Base-by-base conservation (phyloP, 805 yeast genomes). In the Saccharomycopsis microspora region DNA sequence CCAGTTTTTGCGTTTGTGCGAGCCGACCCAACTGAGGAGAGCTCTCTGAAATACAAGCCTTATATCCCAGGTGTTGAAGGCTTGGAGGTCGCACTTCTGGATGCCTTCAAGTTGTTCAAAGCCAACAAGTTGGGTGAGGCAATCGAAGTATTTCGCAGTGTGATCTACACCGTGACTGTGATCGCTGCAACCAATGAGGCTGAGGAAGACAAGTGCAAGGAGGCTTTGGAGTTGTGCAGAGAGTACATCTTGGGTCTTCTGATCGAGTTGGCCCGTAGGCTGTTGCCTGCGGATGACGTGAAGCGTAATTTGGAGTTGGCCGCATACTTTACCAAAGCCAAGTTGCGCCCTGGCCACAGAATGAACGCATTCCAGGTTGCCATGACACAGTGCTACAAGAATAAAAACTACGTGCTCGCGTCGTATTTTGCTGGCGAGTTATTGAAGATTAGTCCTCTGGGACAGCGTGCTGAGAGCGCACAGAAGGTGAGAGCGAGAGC, bases 221-320 rank as follows among this genome's bases (percentile, higher is more conserved):
- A 82, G 54, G 70, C 88, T 3, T 67, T 93, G 55, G 69, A 71
- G 10, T 70, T 84, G 52, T 84, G 96, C 64, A 82, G 85, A 56
- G 96, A 90, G 62, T 93, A 93, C 65, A 88, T 93, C 58, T 64
- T 93, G 45, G 98, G 97, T 31, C 74, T 90, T 55, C 83, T 95
- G 28, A 86, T 93, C 54, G 99, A 93, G 65, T 72, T 90, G 54
- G 76, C 75, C 48, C 89, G 99, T 66, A 87, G 97, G 66, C 62
- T 83, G 7, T 66, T 94, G 50, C 85, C 83, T 33, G 71, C 80
- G 7, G 74, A 74, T 32, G 80, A 81, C 52, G 70, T 83, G 47
- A 83, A 87, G 64, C 83, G 97, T 54, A 89, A 87, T 64, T 72
- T 93, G 60, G 97, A 93, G 65, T 70, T 93, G 56, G 97, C 98